Conservation (phyloP, 2,329 filamentous ascomycete species). For the Magnaporthiopsis poae region DNA sequence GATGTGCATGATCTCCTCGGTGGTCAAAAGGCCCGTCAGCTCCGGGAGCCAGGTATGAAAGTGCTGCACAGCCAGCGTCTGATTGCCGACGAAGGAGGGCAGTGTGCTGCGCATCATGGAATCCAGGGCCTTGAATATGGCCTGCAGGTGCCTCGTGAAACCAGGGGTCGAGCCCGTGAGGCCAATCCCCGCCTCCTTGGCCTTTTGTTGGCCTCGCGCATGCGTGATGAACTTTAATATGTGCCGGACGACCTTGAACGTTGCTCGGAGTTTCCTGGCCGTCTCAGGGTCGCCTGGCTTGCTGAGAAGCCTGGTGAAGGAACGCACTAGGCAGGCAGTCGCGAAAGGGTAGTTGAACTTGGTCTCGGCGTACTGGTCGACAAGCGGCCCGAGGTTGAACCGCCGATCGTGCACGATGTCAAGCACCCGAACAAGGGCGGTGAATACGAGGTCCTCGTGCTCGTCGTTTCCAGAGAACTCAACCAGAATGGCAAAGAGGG, state of each 20-base stretch:
- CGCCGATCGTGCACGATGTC: constrained; percentile 89
- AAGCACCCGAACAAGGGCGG: constrained; percentile 76
- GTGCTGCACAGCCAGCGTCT: constrained; percentile 89
- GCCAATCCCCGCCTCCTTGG: constrained; percentile 79
- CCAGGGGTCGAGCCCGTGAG: constrained; percentile 62
- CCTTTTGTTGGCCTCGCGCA: constrained; percentile 72
- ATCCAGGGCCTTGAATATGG: constrained; percentile 83
- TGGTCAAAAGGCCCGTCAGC: constrained; percentile 62
- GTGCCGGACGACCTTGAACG: constrained; percentile 88
- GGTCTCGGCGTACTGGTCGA: constrained; percentile 81
- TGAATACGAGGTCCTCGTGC: constrained; percentile 87
- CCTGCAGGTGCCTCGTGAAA: constrained; percentile 74
- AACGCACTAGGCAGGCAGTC: constrained; percentile 76
- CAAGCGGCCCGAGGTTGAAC: constrained; percentile 81
- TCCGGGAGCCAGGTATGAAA: constrained; percentile 98
- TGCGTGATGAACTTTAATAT: constrained; percentile 92
- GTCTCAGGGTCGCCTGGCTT: constrained; percentile 75
- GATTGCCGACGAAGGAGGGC: constrained; percentile 80
- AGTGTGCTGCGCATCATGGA: constrained; percentile 79
- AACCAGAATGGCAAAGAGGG: constrained; percentile 81
- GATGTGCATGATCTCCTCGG: constrained; percentile 80
- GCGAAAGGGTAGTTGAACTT: constrained; percentile 90
- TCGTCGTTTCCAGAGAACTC: constrained; percentile 86
- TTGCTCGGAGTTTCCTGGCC: constrained; percentile 74
- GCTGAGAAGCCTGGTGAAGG: constrained; percentile 72